Evolutionary conservation across 169 alveolate species (phyloP).

Genomic region (Cryptosporidium ubiquitum): DNA sequence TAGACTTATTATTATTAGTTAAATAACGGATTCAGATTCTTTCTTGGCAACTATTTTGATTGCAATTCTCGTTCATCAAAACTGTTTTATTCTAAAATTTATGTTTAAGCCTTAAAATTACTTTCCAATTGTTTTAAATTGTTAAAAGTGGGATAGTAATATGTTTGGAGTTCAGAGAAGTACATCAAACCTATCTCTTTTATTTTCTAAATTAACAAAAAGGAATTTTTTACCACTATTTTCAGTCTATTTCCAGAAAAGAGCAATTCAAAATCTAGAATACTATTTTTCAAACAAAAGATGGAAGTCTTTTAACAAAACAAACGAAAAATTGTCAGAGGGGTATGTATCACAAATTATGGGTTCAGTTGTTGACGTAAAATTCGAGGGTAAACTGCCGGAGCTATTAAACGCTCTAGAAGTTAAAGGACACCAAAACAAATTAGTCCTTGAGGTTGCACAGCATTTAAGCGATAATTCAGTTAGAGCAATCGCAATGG

Average conservation of each 20-base stretch:
- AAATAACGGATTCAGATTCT: not conserved
- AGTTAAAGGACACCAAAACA: constrained; percentile 87
- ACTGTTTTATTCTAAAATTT: no score
- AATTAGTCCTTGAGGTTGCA: constrained; percentile 95
- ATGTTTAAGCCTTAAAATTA: no score
- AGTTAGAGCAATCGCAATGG: constrained; percentile 97
- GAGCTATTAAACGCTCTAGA: constrained; percentile 94
- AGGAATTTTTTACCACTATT: not conserved
- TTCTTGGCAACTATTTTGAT: no score
- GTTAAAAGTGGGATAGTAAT: not conserved
- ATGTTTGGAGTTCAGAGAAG: not conserved
- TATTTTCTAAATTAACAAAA: not conserved
- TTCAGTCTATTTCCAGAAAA: not conserved
- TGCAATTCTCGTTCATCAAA: no score
- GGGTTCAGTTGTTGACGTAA: constrained; percentile 98
- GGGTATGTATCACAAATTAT: constrained; percentile 95
- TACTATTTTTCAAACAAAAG: not conserved
- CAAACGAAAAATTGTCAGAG: not conserved
- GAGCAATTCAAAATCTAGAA: not conserved
- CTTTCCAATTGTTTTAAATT: not conserved
- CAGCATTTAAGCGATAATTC: constrained; percentile 93
- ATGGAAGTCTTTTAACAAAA: not conserved
- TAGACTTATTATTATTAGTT: no score
- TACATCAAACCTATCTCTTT: not conserved
- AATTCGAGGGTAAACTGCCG: constrained; percentile 94